Evolutionary conservation across 208 protist genomes (phyloP).

Genomic region (Trypanosoma theileri): DNA sequence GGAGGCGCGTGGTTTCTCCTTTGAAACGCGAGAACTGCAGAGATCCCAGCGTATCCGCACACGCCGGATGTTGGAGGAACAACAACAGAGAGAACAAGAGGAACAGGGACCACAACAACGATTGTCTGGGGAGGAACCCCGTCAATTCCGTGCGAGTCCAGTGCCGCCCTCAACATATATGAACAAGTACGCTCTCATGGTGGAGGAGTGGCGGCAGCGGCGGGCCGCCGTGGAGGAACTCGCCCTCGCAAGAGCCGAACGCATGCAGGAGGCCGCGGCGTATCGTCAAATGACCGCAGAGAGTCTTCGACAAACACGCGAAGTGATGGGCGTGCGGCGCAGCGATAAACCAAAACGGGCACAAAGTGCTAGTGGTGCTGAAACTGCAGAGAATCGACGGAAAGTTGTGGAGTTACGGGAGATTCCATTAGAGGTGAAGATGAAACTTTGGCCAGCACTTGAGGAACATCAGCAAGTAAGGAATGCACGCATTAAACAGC

Average conservation of each 20-base stretch:
- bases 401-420: constrained; percentile 25
- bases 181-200: constrained; percentile 90
- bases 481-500: constrained; percentile 64
- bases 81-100: constrained; percentile 37
- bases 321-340: constrained; percentile 50
- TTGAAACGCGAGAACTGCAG: constrained; percentile 59
- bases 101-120: constrained; percentile 21
- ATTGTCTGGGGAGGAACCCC: constrained; percentile 10
- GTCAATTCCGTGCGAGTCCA: constrained; percentile 50
- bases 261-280: constrained; percentile 51
- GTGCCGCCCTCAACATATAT: constrained; percentile 87
- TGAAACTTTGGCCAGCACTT: constrained; percentile 81
- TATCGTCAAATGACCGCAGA: constrained; percentile 53
- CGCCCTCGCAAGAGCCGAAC: constrained; percentile 57
- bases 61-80: constrained; percentile 42
- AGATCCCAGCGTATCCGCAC: constrained; percentile 44
- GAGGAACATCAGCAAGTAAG: constrained; percentile 83
- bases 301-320: constrained; percentile 47
- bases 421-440: constrained; percentile 71
- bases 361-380: constrained; percentile 31
- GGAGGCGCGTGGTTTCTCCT: constrained; percentile 57
- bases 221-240: constrained; percentile 66
- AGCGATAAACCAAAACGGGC: constrained; percentile 21
- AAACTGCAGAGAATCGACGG: neutral
- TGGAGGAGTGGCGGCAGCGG: constrained; percentile 87